Evolutionary conservation across 306 rosid species (phyloP).

Genomic region (Dicorynia guianensis): DNA sequence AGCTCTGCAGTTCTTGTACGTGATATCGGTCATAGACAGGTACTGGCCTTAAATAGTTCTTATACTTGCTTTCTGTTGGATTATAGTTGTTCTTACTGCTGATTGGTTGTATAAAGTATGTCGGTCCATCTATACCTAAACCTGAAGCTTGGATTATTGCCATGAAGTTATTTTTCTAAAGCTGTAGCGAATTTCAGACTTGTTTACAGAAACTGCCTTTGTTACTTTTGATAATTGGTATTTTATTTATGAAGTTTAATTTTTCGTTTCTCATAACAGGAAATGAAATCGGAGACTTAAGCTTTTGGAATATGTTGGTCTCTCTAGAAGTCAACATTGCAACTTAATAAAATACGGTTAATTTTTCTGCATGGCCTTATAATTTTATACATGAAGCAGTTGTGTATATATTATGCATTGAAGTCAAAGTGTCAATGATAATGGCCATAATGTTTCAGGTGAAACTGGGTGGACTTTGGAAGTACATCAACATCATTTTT

Average conservation of each 20-base stretch:
- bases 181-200: background rate
- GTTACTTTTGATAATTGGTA: constrained; percentile 13
- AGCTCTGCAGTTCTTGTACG: constrained; percentile 83
- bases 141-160: background rate
- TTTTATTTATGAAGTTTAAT: background rate
- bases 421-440: background rate
- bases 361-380: constrained; percentile 19
- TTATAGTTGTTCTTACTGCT: background rate
- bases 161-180: too few species aligned
- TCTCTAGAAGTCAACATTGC: constrained; percentile 15
- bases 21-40: constrained; percentile 90
- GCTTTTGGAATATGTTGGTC: constrained; percentile 8
- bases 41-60: constrained; percentile 40
- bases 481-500: background rate
- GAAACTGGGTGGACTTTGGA: background rate
- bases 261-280: background rate
- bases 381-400: constrained; percentile 2
- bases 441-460: background rate
- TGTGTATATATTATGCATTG: constrained; percentile 2
- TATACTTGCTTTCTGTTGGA: constrained; percentile 14
- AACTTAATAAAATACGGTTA: background rate
- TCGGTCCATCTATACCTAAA: too few species aligned
- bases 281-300: background rate
- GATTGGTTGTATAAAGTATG: background rate
- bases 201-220: background rate